Conservation (phyloP, 2,329 filamentous ascomycete species). For the Pseudogymnoascus sp. region DNA sequence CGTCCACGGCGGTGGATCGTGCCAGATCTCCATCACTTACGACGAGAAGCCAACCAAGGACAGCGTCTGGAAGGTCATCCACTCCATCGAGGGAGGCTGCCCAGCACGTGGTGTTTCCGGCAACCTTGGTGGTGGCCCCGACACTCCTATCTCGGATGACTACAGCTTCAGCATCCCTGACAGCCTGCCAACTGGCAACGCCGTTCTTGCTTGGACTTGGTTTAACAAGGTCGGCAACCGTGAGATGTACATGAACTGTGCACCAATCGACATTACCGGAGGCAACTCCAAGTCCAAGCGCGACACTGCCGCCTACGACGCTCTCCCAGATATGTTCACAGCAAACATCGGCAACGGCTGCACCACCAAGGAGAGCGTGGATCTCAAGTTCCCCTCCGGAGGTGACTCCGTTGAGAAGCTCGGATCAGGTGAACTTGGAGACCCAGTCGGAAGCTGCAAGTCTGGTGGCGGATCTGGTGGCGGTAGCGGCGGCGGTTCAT, state of each 20-base stretch:
- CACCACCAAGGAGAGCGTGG: conserved; percentile 38
- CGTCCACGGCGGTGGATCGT: conserved; percentile 84
- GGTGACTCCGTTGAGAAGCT: conserved; percentile 45
- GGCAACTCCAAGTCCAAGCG: conserved; percentile 35
- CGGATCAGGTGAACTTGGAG: conserved; percentile 25
- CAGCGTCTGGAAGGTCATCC: conserved; percentile 79
- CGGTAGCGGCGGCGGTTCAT: neutral
- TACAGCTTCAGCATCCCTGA: conserved; percentile 67
- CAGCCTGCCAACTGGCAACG: conserved; percentile 66
- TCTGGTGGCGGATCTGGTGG: conserved; percentile 22
- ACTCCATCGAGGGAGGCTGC: conserved; percentile 81
- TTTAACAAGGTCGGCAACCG: conserved; percentile 88
- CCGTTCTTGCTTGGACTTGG: conserved; percentile 88
- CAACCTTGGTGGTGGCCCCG: conserved; percentile 47
- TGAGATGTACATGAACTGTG: conserved; percentile 98
- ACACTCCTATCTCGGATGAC: conserved; percentile 39
- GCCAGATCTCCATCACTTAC: conserved; percentile 79
- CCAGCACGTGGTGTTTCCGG: conserved; percentile 51
- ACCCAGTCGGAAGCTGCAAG: conserved; percentile 22
- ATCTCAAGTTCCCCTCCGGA: conserved; percentile 48
- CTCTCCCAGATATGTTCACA: conserved; percentile 67
- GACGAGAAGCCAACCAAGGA: conserved; percentile 60
- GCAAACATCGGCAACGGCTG: conserved; percentile 50
- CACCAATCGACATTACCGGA: conserved; percentile 57
- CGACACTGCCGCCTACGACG: conserved; percentile 45